Base-by-base conservation (phyloP, 2,329 filamentous ascomycete genomes). In the Talaromyces sp. region DNA sequence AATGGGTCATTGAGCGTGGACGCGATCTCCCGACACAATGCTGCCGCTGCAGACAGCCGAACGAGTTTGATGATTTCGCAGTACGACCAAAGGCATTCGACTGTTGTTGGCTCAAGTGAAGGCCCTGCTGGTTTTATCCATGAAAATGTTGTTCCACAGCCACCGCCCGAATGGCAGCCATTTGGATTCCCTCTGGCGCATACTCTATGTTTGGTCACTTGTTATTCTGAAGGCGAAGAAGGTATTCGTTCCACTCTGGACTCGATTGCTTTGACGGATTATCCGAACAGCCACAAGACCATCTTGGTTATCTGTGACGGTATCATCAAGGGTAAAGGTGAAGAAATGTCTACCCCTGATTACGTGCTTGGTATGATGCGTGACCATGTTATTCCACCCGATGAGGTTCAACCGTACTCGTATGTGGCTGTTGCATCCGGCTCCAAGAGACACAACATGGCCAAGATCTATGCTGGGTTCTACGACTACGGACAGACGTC, bases 401-500 rank as follows among this genome's bases (percentile, higher is more conserved):
- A 96, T 33, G 89, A 97, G 66, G 95, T 98, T 1, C 85, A 92
- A 72, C 86, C 93, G 0, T 97, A 93, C 79, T 98, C 94, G 0
- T 99, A 99, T 70, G 95, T 99, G 60, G 96, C 95, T 13, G 94
- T 99, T 39, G 92, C 95, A 47, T 95, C 91, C 75, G 95, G 95
- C 66, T 91, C 93, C 58, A 99, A 99, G 83, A 89, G 95, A 72
- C 96, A 99, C 87, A 99, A 98, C 80, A 99, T 98, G 95, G 94
- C 95, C 72, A 97, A 98, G 84, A 88, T 98, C 65, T 97, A 98
- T 79, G 90, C 93, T 64, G 96, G 96, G 52, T 99, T 98, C 83
- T 99, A 99, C 80, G 92, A 98, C 78, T 99, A 98, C 73, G 95
- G 96, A 62, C 81, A 86, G 66, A 85, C 91, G 69, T 96, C 92